Base-by-base conservation (phyloP, 2,329 filamentous ascomycete species). In the Parafenestella ontariensis region DNA sequence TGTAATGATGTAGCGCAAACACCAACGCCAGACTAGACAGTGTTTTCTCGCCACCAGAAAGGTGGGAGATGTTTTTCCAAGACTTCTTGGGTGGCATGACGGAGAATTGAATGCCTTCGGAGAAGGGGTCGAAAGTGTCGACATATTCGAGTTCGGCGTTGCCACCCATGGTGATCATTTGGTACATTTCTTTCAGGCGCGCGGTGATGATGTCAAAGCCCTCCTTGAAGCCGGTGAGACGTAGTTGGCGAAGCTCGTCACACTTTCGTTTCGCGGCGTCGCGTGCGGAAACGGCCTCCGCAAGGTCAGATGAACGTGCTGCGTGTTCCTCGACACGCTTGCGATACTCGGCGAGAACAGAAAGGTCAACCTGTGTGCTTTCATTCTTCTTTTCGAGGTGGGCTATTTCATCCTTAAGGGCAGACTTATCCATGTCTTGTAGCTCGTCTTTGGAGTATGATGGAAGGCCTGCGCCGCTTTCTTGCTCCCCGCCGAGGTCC, bases 81-180 rank as follows among this genome's bases (percentile, higher is more conserved):
- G 90, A 95, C 85, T 99, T 99, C 86, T 99, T 99, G 11, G 95
- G 95, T 46, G 95, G 96, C 95, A 99, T 99, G 63, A 99, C 96
- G 51, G 89, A 94, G 81, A 99, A 99, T 43, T 97, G 76, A 59
- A 99, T 98, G 23, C 95, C 95, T 77, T 99, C 95, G 6, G 90
- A 92, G 81, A 99, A 99, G 0, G 95, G 95, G 74, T 99, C 96
- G 2, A 99, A 82, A 17, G 89, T 94, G 79, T 99, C 95, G 36
- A 99, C 95, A 21, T 99, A 87, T 76, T 99, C 96, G 11, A 99
- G 85, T 79, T 99, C 95, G 0, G 95, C 95, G 69, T 99, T 99
- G 51, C 95, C 95, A 58, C 95, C 95, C 92, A 99, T 98, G 20
- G 95, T 99, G 75, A 99, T 99, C 93, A 99, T 97, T 75, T 99